Base-by-base conservation (phyloP, 768 basidiomycete genomes). In the Panellus pusillus region DNA sequence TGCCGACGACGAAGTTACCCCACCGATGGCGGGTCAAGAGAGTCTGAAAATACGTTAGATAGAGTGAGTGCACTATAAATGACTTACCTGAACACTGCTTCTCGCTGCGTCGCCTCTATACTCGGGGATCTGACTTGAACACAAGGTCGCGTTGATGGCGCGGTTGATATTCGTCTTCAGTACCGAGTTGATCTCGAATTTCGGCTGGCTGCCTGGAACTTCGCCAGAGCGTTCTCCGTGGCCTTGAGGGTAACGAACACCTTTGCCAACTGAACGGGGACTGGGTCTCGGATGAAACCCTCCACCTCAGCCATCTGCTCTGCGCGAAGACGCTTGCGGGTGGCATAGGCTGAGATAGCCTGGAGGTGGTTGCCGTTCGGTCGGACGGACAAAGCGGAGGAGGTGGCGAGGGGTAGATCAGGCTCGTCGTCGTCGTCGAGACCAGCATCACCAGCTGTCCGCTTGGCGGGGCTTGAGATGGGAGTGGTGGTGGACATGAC, bases 171-270 rank as follows among this genome's bases (percentile, higher is more conserved):
- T 51, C 11, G 49, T 28, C 49, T 50, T 50, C 49, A 50, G 36
- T 6, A 1, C 29, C 4, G 40, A n/a, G n/a, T 50, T 51, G 20
- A 51, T 36, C 17, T 51, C 43, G 43, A 51, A 51, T 29, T 36
- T 36, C 0, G 50, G 50, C 44, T 51, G 18, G 50, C 50, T 2
- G 50, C 50, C n/a, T 51, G 50, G 27, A 51, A 51, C 27, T 51
- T 51, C 1, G 42, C 50, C 24, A 51, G 32, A 4, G 20, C 7
- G 36, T 51, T 51, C 36, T 44, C 43, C 14, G 27, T 36, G 9
- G 50, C 41, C 32, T 38, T 20, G n/a, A 5, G 1, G 15, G 12
- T 18, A 27, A 38, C 36, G 20, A 28, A 51, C 19, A 51, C 12
- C 50, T 51, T 51, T 11, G 35, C 24, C 20, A 42, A 6, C 28